Percentiles rank a stretch among this genome's conserved stretches.
These are phyloP conservation scores for Verticillium isaacii DNA, from an alignment of 2,329 filamentous ascomycete species.

Conservation along the genomic window DNA sequence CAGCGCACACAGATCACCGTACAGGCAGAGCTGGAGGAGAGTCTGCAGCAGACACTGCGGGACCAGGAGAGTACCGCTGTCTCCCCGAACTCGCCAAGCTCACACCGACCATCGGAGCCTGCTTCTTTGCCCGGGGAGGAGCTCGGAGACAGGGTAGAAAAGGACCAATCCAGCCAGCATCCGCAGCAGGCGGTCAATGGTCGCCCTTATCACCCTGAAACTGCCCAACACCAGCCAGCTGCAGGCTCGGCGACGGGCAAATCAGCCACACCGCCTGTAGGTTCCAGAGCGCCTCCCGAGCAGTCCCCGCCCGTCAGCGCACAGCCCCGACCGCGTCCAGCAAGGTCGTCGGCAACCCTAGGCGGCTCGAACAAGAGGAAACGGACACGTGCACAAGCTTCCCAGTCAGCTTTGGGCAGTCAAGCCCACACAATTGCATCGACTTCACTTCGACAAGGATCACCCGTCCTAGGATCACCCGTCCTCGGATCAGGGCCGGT, in stretches of 20 bases:
- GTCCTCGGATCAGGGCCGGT: neutral
- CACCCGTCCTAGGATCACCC: neutral
- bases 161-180: too few relatives aligned
- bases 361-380: neutral
- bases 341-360: neutral
- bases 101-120: neutral
- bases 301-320: too few relatives aligned
- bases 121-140: too few relatives aligned
- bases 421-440: neutral
- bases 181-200: too few relatives aligned
- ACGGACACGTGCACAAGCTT: neutral
- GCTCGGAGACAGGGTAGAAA: too few relatives aligned
- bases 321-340: neutral
- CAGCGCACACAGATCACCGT: neutral
- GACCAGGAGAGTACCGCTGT: neutral
- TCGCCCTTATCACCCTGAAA: too few relatives aligned
- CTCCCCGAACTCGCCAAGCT: neutral
- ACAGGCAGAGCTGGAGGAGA: neutral
- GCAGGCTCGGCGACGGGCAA: neutral
- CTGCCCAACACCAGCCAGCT: too few relatives aligned
- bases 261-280: neutral
- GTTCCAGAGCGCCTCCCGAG: neutral
- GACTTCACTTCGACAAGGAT: neutral
- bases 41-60: neutral
- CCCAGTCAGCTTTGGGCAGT: neutral